Conservation (phyloP, 345 rosid genomes). For the Acer negundo region DNA sequence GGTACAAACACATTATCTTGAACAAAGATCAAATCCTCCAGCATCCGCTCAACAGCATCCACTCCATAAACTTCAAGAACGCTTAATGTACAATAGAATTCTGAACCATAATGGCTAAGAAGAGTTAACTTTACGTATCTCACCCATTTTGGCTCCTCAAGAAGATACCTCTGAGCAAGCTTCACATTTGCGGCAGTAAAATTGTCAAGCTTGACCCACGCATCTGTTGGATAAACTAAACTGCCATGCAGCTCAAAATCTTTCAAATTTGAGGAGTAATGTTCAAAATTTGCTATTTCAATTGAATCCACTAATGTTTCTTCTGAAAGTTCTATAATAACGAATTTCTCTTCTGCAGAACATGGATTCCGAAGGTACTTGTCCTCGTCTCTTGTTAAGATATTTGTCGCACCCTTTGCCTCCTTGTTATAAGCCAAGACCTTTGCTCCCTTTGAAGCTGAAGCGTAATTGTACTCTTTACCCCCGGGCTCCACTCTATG, state of each 20-base stretch:
- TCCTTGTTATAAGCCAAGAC: slow-evolving; percentile 85
- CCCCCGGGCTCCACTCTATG: slow-evolving; percentile 95
- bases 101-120: slow-evolving; percentile 77
- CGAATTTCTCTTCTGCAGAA: slow-evolving; percentile 85
- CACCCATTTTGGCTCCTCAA: slow-evolving; percentile 79
- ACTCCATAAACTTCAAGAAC: slow-evolving; percentile 85
- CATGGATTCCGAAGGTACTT: slow-evolving; percentile 95
- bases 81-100: slow-evolving; percentile 94
- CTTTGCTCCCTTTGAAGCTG: slow-evolving; percentile 89
- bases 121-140: slow-evolving; percentile 81
- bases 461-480: slow-evolving; percentile 84
- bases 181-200: slow-evolving; percentile 85
- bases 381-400: slow-evolving; percentile 79
- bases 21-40: slow-evolving; percentile 82
- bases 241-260: slow-evolving; percentile 88
- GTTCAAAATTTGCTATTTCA: slow-evolving; percentile 89
- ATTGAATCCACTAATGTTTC: slow-evolving; percentile 87
- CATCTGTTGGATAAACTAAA: slow-evolving; percentile 82
- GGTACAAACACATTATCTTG: slow-evolving; percentile 48
- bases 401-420: slow-evolving; percentile 85
- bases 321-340: slow-evolving; percentile 86
- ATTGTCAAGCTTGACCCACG: slow-evolving; percentile 82
- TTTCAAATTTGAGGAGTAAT: slow-evolving; percentile 83
- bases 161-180: slow-evolving; percentile 67
- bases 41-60: slow-evolving; percentile 93